A percentile compares a stretch with the other conserved stretches of the same genome.
These are phyloP conservation scores for Poteriospumella lacustris DNA, from an alignment of 108 stramenopile species.

Conservation along the genomic window DNA sequence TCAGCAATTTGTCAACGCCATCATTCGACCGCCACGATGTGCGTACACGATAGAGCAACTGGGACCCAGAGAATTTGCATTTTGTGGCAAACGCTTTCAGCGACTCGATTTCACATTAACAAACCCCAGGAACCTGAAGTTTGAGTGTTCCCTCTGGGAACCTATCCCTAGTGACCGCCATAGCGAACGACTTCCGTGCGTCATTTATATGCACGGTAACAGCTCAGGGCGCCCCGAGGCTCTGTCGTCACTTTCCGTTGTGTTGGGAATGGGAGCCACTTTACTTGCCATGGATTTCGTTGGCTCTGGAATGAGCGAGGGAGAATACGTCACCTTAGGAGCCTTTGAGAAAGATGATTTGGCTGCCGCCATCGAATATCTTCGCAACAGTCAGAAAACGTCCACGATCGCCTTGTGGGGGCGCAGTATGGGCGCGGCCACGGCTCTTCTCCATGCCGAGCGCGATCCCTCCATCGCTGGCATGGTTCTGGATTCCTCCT, in stretches of 20 bases:
- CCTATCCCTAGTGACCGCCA: slow-evolving; percentile 64
- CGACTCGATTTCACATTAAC: slow-evolving; percentile 84
- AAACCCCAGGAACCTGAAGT: slow-evolving; percentile 72
- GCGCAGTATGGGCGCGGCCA: slow-evolving; percentile 96
- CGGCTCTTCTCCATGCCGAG: slow-evolving; percentile 91
- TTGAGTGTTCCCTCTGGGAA: slow-evolving; percentile 92
- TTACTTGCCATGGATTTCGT: slow-evolving; percentile 97
- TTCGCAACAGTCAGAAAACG: slow-evolving; percentile 79
- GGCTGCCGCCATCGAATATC: slow-evolving; percentile 53
- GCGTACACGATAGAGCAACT: slow-evolving; percentile 59
- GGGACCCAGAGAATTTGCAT: slow-evolving; percentile 62
- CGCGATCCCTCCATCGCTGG: slow-evolving; percentile 82
- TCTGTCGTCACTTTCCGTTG: slow-evolving; percentile 70
- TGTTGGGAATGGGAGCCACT: slow-evolving; percentile 75
- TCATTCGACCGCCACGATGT: slow-evolving; percentile 92
- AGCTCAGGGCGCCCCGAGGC: slow-evolving; percentile 77
- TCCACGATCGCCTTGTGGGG: slow-evolving; percentile 95
- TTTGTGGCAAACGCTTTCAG: slow-evolving; percentile 62
- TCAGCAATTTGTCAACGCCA: slow-evolving; percentile 76
- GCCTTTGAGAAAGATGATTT: slow-evolving; percentile 96
- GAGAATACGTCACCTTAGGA: slow-evolving; percentile 91
- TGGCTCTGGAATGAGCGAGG: slow-evolving; percentile 89
- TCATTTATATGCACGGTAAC: slow-evolving; percentile 92
- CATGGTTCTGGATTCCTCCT: slow-evolving; percentile 90
- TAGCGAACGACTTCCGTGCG: slow-evolving; percentile 39